Base-by-base conservation (phyloP, 768 basidiomycete species). In the Pisolithus marmoratus region DNA sequence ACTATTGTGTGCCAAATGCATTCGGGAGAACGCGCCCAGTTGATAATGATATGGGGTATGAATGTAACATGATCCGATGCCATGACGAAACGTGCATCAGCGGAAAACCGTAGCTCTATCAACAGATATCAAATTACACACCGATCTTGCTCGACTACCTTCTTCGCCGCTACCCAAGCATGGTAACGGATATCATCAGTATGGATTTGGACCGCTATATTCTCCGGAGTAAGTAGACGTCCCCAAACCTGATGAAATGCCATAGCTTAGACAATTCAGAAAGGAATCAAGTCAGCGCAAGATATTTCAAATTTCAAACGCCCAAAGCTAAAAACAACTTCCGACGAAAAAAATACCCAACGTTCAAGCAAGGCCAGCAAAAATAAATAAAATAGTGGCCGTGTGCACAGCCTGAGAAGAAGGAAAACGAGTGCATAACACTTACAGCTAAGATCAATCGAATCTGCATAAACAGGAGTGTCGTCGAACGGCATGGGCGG, bases 381-480 rank as follows among this genome's bases (percentile, higher is more conserved):
- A 5, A 34, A 14, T 4, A 14, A 34, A 14, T 14, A 1, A 34
- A 34, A 12, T 12, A 34, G 14, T 34, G 12, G 34, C 12, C 15
- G 14, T 14, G 15, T 15, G 34, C 34, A 34, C 34, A 12, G 34
- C 34, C 34, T 6, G 7, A 38, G 23, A 44, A 37, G 26, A 19
- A 27, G 37, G 5, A 42, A 29, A 43, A 47, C 20, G 12, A 31
- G 26, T 46, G 6, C 11, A 17, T 9, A 15, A 40, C 29, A 65
- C 75, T 50, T 63, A 79, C 79, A 66, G 60, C 72, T 61, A 26
- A 75, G 70, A 56, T 80, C 63, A 14, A 74, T 57, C 6, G 75
- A 76, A 50, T 77, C 67, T 7, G 71, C 74, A 22, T 57, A 69
- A 15, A 66, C 44, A 43, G 57, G 58, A 15, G 58, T 60, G 12